These are phyloP conservation scores for Corchorus olitorius DNA, from an alignment of 345 rosid genomes.

Conservation along the genomic window DNA sequence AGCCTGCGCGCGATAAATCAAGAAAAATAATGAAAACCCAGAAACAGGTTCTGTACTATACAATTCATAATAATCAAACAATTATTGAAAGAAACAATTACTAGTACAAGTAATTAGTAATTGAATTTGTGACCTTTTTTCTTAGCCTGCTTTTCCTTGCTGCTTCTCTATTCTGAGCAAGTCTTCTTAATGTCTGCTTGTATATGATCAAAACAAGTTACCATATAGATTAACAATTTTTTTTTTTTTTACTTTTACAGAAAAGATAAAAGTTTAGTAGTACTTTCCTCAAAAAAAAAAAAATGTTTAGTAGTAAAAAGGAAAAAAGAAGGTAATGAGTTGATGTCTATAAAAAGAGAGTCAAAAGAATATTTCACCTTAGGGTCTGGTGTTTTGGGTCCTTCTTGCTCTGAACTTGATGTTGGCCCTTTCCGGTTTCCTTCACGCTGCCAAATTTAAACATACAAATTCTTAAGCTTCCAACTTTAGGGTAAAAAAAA, in stretches of 20 bases:
- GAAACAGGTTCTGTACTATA: background rate
- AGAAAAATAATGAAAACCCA: background rate
- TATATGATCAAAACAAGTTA: slow-evolving; percentile 16
- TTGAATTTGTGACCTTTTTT: slow-evolving; percentile 60
- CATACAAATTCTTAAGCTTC: slow-evolving; percentile 9
- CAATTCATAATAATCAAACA: background rate
- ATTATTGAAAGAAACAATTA: background rate
- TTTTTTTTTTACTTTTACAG: background rate
- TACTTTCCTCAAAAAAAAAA: too few species aligned
- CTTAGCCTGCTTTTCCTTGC: slow-evolving; percentile 97
- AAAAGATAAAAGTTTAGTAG: background rate
- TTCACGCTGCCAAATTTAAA: slow-evolving; percentile 46
- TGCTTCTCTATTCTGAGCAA: slow-evolving; percentile 99
- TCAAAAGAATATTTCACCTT: slow-evolving; percentile 37
- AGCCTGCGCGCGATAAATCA: slow-evolving; percentile 61
- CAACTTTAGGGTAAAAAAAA: background rate
- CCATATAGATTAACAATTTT: background rate
- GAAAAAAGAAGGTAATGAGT: background rate
- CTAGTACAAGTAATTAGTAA: background rate
- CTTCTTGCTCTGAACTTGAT: slow-evolving; percentile 56
- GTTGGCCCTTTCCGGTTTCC: slow-evolving; percentile 54
- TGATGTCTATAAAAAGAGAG: slow-evolving; percentile 14
- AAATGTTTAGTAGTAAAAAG: background rate
- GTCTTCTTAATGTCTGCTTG: slow-evolving; percentile 81
- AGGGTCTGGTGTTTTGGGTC: slow-evolving; percentile 63